phyloP scores from a whole-genome alignment of 2,329 filamentous ascomycete genomes.

The Fusarium protoensiforme region DNA sequence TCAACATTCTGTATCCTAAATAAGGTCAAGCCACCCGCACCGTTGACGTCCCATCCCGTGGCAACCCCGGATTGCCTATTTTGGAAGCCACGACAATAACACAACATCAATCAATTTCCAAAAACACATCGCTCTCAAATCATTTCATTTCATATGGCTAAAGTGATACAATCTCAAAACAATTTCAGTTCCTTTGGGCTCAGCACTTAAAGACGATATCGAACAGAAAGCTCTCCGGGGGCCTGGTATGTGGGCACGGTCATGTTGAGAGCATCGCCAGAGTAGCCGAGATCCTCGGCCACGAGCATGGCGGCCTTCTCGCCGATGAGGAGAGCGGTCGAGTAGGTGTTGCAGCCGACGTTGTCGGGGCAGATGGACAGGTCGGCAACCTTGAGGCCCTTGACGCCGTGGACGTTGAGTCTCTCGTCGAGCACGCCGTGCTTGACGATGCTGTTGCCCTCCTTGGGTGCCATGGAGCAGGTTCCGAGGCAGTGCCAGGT shows the following conservation, averaged over 20 bases:
- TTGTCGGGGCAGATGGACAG: conserved; percentile 83
- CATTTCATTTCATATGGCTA: not conserved
- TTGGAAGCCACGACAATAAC: not conserved
- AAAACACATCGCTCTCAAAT: not conserved
- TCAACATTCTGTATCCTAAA: not conserved
- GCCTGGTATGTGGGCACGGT: conserved; percentile 74
- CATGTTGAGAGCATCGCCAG: conserved; percentile 79
- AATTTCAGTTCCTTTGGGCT: not conserved
- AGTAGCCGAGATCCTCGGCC: conserved; percentile 80
- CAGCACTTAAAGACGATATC: conserved; percentile 52
- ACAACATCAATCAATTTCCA: not conserved
- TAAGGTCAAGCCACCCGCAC: not conserved
- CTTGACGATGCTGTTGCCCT: conserved; percentile 84
- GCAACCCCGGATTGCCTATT: not conserved
- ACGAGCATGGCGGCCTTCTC: conserved; percentile 66
- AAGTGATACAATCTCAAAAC: not conserved
- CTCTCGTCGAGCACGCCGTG: conserved; percentile 82
- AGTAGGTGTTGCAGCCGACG: conserved; percentile 75
- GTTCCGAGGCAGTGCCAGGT: conserved; percentile 67
- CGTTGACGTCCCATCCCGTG: not conserved
- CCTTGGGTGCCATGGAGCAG: conserved; percentile 79
- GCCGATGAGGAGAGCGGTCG: conserved; percentile 36
- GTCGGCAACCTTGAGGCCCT: conserved; percentile 82
- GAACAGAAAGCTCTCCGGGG: conserved; percentile 58
- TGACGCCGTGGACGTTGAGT: conserved; percentile 80